Percentiles rank a stretch among this genome's conserved stretches.
These are phyloP conservation scores for Pseudovirgaria hyperparasitica DNA, from an alignment of 2,329 filamentous ascomycete species.

Conservation along the genomic window DNA sequence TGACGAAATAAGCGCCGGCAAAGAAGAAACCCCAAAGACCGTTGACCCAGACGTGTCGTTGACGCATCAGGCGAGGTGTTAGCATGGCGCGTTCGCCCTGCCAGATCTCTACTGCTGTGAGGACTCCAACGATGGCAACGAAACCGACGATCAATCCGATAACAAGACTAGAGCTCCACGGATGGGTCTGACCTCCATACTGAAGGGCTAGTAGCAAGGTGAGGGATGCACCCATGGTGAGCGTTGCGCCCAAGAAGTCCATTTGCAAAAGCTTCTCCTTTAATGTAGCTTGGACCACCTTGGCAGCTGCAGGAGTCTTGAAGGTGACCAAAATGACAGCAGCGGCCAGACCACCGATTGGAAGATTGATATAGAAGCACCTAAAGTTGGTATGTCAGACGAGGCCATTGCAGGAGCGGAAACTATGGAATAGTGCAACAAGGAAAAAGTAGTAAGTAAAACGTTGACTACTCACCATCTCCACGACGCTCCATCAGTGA, in stretches of 20 bases:
- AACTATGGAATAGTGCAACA: constrained; percentile 1
- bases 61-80: constrained; percentile 23
- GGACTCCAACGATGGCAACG: constrained; percentile 20
- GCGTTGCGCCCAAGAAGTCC: constrained; percentile 29
- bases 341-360: constrained; percentile 29
- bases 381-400: constrained; percentile 5
- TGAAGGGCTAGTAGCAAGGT: constrained; percentile 35
- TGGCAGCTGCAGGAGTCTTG: constrained; percentile 16
- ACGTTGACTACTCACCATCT: constrained; percentile 15
- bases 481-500: constrained; percentile 29
- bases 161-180: constrained; percentile 23
- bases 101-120: constrained; percentile 23
- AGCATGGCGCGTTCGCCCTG: constrained; percentile 30
- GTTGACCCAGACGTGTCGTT: constrained; percentile 22
- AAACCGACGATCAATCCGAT: constrained; percentile 35
- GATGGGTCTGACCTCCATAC: constrained; percentile 24
- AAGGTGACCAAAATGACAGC: constrained; percentile 28
- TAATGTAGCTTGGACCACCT: constrained; percentile 10
- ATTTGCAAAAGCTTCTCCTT: constrained; percentile 30
- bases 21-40: constrained; percentile 25
- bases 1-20: constrained; percentile 21
- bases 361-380: constrained; percentile 33
- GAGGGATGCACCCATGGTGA: constrained; percentile 27
- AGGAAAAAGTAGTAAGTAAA: constrained; percentile 5
- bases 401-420: constrained; percentile 3